Conservation (phyloP, 2,329 filamentous ascomycete genomes). For the Didymellaceae sp. region DNA sequence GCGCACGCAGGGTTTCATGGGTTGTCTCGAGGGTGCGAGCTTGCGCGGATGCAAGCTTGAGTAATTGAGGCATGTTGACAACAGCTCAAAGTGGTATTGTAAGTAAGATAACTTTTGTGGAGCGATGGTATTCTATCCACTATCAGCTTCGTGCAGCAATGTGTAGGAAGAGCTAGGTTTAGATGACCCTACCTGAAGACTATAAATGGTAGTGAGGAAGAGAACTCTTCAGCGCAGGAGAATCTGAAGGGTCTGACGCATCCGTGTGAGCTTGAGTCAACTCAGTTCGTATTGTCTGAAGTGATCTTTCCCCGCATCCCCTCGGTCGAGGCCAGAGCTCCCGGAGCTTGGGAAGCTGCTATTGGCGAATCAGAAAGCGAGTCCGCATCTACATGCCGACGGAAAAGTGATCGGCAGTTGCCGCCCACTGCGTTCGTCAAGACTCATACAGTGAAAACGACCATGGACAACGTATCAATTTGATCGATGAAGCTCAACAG, state of each 20-base stretch:
- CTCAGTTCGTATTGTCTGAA: background rate
- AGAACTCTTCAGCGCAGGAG: background rate
- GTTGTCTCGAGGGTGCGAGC: conserved; percentile 56
- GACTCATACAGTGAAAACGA: background rate
- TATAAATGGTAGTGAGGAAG: background rate
- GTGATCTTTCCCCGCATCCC: conserved; percentile 3
- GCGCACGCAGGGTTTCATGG: conserved; percentile 68
- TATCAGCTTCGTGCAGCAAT: background rate
- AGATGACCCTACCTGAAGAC: too few relatives aligned
- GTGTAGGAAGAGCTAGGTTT: too few relatives aligned
- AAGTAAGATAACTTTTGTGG: background rate
- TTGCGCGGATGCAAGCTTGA: conserved; percentile 59
- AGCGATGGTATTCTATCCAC: background rate
- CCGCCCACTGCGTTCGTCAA: too few relatives aligned
- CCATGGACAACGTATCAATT: too few relatives aligned
- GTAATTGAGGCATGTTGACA: conserved; percentile 49
- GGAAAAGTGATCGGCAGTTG: conserved; percentile 6
- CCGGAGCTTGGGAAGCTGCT: conserved; percentile 5
- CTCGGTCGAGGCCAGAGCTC: conserved; percentile 3
- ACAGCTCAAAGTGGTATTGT: background rate
- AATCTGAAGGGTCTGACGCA: too few relatives aligned
- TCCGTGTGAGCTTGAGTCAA: background rate
- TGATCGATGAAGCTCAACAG: too few relatives aligned
- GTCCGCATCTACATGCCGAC: background rate
- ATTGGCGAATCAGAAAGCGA: conserved; percentile 10